Base-by-base conservation (phyloP, 2,329 filamentous ascomycete genomes). In the Beauveria sp. region DNA sequence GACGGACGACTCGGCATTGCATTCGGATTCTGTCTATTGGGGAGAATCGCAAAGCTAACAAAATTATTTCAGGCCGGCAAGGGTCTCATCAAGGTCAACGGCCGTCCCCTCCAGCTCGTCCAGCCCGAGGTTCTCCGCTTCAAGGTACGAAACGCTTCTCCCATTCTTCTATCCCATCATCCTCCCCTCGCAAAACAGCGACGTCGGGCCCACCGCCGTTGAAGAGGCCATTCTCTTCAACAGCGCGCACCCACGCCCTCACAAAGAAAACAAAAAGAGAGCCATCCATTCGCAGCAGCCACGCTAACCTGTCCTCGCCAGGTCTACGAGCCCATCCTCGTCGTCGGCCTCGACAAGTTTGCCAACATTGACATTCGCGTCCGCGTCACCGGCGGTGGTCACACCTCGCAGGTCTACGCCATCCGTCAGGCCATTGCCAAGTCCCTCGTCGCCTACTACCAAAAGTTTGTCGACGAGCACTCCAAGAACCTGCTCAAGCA, bases 401-500 rank as follows among this genome's bases (percentile, higher is more conserved):
- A 97, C 86, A 92, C 90, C 69, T 96, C 91, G 64, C 92, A 97
- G 81, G 86, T 96, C 81, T 97, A 97, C 82, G 94, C 94, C 78
- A 91, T 97, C 85, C 92, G 94, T 73, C 94, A 99, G 84, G 93
- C 94, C 74, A 97, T 99, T 77, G 88, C 92, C 84, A 99, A 97
- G 88, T 72, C 74, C 64, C 70, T 77, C 63, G 74, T 77, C 70
- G 75, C 92, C 80, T 97, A 97, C 89, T 97, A 97, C 90, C 93
- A 97, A 84, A 97, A 99, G 87, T 99, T 88, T 84, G 91, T 97
- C 81, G 94, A 99, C 77, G 94, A 99, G 90, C 92, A 97, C 90
- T 91, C 90, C 84, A 99, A 99, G 90, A 97, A 97, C 88, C 85
- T 92, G 82, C 87, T 99, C 76, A 99, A 97, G 91, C 89, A 93